These are phyloP conservation scores for Candida frijolesensis DNA, from an alignment of 1,139 yeast species.

Conservation along the genomic window DNA sequence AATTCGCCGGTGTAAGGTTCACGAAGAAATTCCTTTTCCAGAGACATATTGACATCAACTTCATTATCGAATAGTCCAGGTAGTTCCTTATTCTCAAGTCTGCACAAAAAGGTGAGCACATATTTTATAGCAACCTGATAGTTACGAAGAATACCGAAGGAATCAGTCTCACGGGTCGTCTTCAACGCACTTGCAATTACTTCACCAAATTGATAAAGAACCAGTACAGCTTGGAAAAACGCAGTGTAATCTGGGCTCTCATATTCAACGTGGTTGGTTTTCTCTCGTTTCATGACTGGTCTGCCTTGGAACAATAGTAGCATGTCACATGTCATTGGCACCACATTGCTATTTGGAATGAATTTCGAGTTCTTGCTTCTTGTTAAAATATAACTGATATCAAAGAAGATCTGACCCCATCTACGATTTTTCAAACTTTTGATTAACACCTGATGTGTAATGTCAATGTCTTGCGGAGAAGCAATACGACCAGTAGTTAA, in stretches of 20 bases:
- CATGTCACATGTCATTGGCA: conserved; percentile 62
- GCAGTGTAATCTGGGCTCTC: conserved; percentile 87
- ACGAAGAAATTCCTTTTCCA: conserved; percentile 18
- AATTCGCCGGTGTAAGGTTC: conserved; percentile 27
- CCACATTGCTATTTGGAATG: conserved; percentile 33
- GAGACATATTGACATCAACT: conserved; percentile 29
- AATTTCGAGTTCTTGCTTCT: conserved; percentile 60
- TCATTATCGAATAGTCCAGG: conserved; percentile 32
- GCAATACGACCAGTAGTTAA: conserved; percentile 59
- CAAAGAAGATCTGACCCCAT: conserved; percentile 85
- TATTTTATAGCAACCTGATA: conserved; percentile 31
- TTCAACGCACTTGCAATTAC: conserved; percentile 52
- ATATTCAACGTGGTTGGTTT: conserved; percentile 84
- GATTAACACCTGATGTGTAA: conserved; percentile 44
- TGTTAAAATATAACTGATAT: conserved; percentile 74
- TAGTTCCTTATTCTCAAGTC: conserved; percentile 31
- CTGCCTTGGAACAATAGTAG: conserved; percentile 77
- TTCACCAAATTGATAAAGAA: conserved; percentile 65
- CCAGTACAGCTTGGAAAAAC: conserved; percentile 76
- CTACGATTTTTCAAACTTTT: conserved; percentile 70
- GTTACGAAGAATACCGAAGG: neutral
- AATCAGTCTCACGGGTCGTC: conserved; percentile 11
- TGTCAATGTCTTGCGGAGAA: conserved; percentile 47
- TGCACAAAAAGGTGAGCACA: conserved; percentile 32
- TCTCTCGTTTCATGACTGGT: conserved; percentile 75